Evolutionary conservation across 257 asterid species (phyloP), one percentile per base, ranked within the genome.

Genomic region (Solanum infundibuliforme): DNA sequence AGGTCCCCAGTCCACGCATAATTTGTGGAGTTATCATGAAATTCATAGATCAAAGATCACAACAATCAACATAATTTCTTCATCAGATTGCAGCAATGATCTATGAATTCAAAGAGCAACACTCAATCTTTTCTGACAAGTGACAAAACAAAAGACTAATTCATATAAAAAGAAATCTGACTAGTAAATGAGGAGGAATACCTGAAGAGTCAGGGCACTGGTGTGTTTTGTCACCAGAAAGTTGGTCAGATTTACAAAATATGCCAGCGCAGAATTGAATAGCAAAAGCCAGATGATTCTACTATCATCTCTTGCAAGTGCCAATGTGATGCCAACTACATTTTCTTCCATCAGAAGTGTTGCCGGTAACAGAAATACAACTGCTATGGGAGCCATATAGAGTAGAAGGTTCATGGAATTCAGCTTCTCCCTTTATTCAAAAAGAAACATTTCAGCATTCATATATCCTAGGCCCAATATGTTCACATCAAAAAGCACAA

Each of bases 371-470:
- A 93, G 87, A 88, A 93, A 90, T 8, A 93, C 91, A 77, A 93
- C 96, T 84, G 96, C 96, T 81, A 93, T 90, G 79, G 96, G 96
- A 89, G 96, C 94, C 94, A 92, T 93, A 89, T 93, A 93, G 60
- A 93, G 89, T 52, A 93, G 91, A 88, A 93, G 94, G 88, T 92
- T 93, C 96, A 93, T 93, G 31, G 96, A 93, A 87, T 93, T 92
- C 87, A 93, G 88, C 89, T 92, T 93, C 87, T 93, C 96, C 92
- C 96, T 93, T 74, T 21, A 82, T 3, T 82, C 29, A 83, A 83
- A 86, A 86, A 23, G 13, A 86, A 48, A 85, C 6, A 60, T 69
- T 55, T 92, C 90, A 92, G 92, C 75, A 84, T 85, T 38, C 74
- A 48, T 48, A 46, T 46, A 46, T 46, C 68, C 68, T 46, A 81